A percentile compares a stretch with the other conserved stretches of the same genome.
Conservation (phyloP, 2,329 filamentous ascomycete genomes). For the Colletotrichum orchidophilum region DNA sequence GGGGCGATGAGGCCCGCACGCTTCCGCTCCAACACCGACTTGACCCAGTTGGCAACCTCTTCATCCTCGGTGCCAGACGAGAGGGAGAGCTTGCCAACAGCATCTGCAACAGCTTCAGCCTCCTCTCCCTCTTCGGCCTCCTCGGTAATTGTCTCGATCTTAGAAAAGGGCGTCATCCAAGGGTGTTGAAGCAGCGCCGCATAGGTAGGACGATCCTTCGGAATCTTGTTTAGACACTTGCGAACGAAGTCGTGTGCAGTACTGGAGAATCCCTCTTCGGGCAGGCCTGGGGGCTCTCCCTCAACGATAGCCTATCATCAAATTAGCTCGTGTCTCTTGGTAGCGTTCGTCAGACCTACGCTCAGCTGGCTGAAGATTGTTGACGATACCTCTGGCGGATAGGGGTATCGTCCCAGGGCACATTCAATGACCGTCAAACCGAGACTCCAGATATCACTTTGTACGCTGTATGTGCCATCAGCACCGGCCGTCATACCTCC, state of each 20-base stretch:
- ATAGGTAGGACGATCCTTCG: conserved; percentile 93
- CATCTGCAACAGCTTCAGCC: conserved; percentile 53
- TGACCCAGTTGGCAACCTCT: conserved; percentile 90
- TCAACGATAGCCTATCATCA: conserved; percentile 87
- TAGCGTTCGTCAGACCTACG: conserved; percentile 66
- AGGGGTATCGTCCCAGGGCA: conserved; percentile 92
- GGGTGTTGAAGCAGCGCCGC: conserved; percentile 87
- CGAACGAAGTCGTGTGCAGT: conserved; percentile 87
- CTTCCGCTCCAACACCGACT: conserved; percentile 73
- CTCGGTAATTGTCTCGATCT: conserved; percentile 79
- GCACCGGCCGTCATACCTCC: conserved; percentile 79
- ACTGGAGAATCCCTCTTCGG: conserved; percentile 79
- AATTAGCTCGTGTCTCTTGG: conserved; percentile 34
- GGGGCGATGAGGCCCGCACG: conserved; percentile 63
- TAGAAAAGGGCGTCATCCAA: conserved; percentile 82
- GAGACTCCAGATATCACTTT: conserved; percentile 97
- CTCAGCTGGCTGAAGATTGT: conserved; percentile 98
- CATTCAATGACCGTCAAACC: conserved; percentile 96
- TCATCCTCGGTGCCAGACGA: conserved; percentile 66
- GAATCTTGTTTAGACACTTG: conserved; percentile 91
- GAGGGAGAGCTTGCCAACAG: conserved; percentile 55
- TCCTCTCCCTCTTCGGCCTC: conserved; percentile 71
- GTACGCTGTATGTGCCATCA: conserved; percentile 93
- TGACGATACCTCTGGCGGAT: conserved; percentile 95
- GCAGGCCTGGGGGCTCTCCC: conserved; percentile 91